These are phyloP conservation scores for Nemophila menziesii DNA, from an alignment of 257 asterid species.

Conservation along the genomic window DNA sequence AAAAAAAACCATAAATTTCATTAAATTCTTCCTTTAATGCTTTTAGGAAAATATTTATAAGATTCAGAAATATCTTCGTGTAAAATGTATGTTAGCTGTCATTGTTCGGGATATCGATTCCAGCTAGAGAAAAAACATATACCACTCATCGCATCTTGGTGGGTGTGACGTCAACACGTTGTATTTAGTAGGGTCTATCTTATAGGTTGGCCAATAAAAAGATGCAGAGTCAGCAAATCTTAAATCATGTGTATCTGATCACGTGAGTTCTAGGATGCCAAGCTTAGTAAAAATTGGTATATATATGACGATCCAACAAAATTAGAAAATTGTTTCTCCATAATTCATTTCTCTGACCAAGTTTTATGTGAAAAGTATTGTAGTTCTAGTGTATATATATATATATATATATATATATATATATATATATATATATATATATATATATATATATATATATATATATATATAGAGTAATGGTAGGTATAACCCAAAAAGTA, in stretches of 20 bases:
- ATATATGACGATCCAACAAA: constrained; percentile 31
- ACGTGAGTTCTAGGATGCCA: constrained; percentile 85
- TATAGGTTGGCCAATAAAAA: constrained; percentile 37
- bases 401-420: too few relatives aligned
- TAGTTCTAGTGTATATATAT: too few relatives aligned
- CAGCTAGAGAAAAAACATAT: constrained; percentile 16
- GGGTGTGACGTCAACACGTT: constrained; percentile 26
- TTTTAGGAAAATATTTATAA: constrained; percentile 2
- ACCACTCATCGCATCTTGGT: constrained; percentile 33
- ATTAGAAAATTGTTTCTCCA: constrained; percentile 17
- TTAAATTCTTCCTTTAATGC: neutral
- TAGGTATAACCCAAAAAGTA: too few relatives aligned
- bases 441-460: too few relatives aligned
- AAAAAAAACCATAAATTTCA: neutral
- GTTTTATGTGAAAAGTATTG: too few relatives aligned
- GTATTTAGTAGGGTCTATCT: constrained; percentile 17
- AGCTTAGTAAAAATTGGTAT: constrained; percentile 34
- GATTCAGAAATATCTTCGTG: constrained; percentile 23
- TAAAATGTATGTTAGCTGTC: constrained; percentile 11
- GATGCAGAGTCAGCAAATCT: constrained; percentile 46
- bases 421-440: too few relatives aligned
- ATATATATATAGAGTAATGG: too few relatives aligned
- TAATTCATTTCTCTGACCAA: constrained; percentile 37
- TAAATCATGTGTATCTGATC: constrained; percentile 54
- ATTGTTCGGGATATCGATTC: constrained; percentile 21